Base-by-base conservation (phyloP, 2,329 filamentous ascomycete species). In the Diaporthe caulivora region DNA sequence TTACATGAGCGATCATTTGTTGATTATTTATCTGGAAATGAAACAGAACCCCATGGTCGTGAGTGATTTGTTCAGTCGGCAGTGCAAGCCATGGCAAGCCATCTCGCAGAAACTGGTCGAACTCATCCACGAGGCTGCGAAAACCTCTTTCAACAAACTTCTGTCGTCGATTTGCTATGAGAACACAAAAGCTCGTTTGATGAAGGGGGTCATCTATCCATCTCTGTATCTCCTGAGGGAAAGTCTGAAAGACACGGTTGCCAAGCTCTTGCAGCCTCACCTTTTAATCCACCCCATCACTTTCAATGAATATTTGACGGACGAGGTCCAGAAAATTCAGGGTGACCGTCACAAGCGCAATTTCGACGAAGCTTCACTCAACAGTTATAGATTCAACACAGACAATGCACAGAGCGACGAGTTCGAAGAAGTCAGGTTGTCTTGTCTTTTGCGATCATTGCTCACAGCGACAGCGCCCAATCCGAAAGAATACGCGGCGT, bases 201-300 rank as follows among this genome's bases (percentile, higher is more conserved):
- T 78, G 75, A 76, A 71, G 65, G 62, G 76, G 2, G 70, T 78
- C 29, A 74, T 80, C 15, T 77, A 79, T n/a, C 77, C 78, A 13
- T 72, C 76, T 21, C 53, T 79, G 53, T 71, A 79, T 51, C 54
- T 34, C 11, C 76, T 80, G 21, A 72, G 77, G 6, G 55, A 75
- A 29, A 69, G 76, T 24, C 70, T 79, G 4, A 77, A 78, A 49
- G 44, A 60, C 15, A 79, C 77, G 26, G 75, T 79, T 4, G 76
- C 76, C 2, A 77, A 79, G 40, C 69, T 80, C 8, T 42, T 80
- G 47, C 70, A 76, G 47, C 76, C 77, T n/a, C 78, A 80, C 51
- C 34, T 78, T 2, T 77, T 77, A 1, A 75, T 77, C 3, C 78
- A 80, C 54, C 78, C 78, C 8, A 80, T 80, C 72, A 80, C 78